These are phyloP conservation scores for Colletotrichum navitas DNA, from an alignment of 2,329 filamentous ascomycete species.

Conservation along the genomic window DNA sequence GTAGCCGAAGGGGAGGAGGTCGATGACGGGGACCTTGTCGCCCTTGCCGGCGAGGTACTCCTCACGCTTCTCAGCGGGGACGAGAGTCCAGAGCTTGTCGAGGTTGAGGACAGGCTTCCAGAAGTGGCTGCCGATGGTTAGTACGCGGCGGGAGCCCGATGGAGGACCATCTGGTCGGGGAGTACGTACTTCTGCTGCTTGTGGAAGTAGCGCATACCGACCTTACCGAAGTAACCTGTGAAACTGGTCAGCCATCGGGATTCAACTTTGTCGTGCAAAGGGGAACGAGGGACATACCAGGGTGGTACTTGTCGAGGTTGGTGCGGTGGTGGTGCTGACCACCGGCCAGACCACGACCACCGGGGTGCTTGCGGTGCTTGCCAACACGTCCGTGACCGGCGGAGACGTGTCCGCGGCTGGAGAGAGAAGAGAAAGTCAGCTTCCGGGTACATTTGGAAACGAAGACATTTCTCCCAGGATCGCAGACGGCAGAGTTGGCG, in stretches of 20 bases:
- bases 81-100: constrained; percentile 98
- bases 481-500: constrained; percentile 22
- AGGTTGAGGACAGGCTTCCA: constrained; percentile 99
- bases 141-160: not conserved
- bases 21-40: constrained; percentile 96
- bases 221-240: constrained; percentile 99
- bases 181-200: constrained; percentile 76
- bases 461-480: constrained; percentile 28
- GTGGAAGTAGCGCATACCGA: constrained; percentile 97
- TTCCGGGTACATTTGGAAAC: constrained; percentile 25
- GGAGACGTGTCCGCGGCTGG: constrained; percentile 95
- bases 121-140: constrained; percentile 71
- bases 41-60: constrained; percentile 89
- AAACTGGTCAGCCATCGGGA: constrained; percentile 79
- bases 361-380: constrained; percentile 95
- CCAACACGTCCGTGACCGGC: constrained; percentile 98
- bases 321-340: constrained; percentile 99
- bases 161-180: not conserved
- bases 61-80: constrained; percentile 92
- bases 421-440: constrained; percentile 44
- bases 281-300: constrained; percentile 20
- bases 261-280: no score
- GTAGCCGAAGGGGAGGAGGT: constrained; percentile 97
- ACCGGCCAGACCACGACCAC: constrained; percentile 92
- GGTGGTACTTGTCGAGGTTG: constrained; percentile 84